Percentiles rank a stretch among this genome's conserved stretches.
These are phyloP conservation scores for Amylocystis lapponica DNA, from an alignment of 768 basidiomycete species.

Conservation along the genomic window DNA sequence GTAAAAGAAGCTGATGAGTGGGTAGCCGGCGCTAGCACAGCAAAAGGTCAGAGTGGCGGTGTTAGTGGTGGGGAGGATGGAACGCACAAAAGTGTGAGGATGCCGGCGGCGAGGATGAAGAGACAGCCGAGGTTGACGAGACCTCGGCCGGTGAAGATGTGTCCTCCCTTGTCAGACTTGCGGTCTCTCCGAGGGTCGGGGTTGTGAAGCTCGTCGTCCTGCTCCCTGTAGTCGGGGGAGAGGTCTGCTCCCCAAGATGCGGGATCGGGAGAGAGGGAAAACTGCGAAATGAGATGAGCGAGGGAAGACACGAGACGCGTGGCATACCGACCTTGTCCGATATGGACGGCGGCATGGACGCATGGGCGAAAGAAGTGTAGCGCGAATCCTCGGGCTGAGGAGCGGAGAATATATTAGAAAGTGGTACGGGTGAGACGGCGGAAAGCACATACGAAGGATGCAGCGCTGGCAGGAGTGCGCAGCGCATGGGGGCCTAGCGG, in stretches of 20 bases:
- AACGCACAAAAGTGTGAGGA: constrained; percentile 57
- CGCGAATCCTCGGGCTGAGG: constrained; percentile 13
- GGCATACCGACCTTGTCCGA: constrained; percentile 16
- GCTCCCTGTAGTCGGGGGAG: constrained; percentile 41
- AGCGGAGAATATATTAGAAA: too few species aligned
- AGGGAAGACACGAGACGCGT: background rate
- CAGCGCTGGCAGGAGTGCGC: too few species aligned
- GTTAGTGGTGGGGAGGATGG: too few species aligned
- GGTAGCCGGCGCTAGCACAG: constrained; percentile 36
- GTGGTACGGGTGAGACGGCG: too few species aligned
- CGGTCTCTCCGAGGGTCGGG: constrained; percentile 38
- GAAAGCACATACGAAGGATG: too few species aligned
- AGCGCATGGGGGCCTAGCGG: too few species aligned
- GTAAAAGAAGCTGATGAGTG: constrained; percentile 35
- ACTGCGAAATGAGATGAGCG: constrained; percentile 33
- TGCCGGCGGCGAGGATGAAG: constrained; percentile 39
- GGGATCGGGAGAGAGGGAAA: constrained; percentile 70
- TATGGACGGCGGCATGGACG: constrained; percentile 13
- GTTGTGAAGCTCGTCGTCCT: constrained; percentile 71
- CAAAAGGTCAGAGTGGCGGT: background rate
- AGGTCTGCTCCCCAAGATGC: constrained; percentile 66
- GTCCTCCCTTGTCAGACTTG: constrained; percentile 32
- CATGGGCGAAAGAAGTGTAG: constrained; percentile 6
- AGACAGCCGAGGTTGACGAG: constrained; percentile 70
- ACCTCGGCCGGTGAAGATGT: constrained; percentile 54